Evolutionary conservation across 306 rosid species (phyloP).

Genomic region (Coriaria nepalensis): DNA sequence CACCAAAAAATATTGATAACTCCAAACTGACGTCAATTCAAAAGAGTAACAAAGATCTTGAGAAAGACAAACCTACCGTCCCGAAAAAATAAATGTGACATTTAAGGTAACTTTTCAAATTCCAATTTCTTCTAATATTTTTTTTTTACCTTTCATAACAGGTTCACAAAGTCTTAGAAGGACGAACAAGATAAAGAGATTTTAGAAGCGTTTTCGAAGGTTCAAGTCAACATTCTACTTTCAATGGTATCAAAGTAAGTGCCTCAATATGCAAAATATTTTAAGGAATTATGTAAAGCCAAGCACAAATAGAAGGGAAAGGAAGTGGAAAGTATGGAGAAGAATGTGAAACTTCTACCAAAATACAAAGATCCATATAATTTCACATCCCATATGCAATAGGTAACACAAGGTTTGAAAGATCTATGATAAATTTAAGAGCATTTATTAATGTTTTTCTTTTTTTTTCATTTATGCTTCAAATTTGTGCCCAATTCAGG

Average conservation of each 20-base stretch:
- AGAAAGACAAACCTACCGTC: too few relatives aligned
- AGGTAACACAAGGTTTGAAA: background rate
- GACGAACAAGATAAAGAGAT: background rate
- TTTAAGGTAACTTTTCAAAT: background rate
- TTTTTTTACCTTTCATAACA: background rate
- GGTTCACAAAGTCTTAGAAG: background rate
- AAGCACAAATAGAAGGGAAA: background rate
- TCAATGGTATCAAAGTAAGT: background rate
- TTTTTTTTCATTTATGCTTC: background rate
- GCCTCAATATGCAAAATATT: background rate
- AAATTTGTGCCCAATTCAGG: background rate
- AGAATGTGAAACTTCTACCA: background rate
- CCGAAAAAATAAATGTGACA: too few relatives aligned
- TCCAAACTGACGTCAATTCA: too few relatives aligned
- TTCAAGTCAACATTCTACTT: background rate
- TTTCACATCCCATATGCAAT: background rate
- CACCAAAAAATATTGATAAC: too few relatives aligned
- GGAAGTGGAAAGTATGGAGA: background rate
- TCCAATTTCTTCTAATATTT: background rate
- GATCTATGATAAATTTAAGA: conserved; percentile 1
- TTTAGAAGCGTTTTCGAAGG: background rate
- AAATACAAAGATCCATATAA: background rate
- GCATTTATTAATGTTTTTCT: too few relatives aligned
- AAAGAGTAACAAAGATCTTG: background rate
- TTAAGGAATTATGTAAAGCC: too few relatives aligned